phyloP scores from a whole-genome alignment of 1,139 yeast genomes.

The Yamadazyma oceani region DNA sequence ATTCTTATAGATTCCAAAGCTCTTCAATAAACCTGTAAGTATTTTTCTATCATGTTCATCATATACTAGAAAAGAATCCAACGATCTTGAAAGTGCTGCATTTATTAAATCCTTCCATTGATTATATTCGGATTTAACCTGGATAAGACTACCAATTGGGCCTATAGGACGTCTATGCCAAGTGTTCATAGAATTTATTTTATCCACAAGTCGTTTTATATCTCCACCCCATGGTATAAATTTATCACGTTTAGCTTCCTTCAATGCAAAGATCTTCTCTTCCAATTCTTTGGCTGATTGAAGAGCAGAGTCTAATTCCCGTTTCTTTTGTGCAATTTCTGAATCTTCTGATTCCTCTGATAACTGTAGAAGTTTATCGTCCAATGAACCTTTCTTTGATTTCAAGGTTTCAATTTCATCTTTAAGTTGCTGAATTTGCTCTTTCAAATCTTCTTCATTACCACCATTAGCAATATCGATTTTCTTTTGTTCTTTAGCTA shows the following conservation, averaged over 20 bases:
- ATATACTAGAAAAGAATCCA: conserved; percentile 68
- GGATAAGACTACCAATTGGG: conserved; percentile 70
- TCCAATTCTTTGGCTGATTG: conserved; percentile 13
- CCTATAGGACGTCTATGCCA: conserved; percentile 69
- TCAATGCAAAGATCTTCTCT: conserved; percentile 17
- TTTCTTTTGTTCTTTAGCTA: conserved; percentile 31
- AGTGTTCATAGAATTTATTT: conserved; percentile 33
- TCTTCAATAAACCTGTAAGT: conserved; percentile 45
- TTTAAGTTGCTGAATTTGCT: conserved; percentile 9
- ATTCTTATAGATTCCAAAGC: conserved; percentile 24
- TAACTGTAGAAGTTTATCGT: neutral
- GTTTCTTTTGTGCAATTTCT: conserved; percentile 1
- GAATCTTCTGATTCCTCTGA: conserved; percentile 1
- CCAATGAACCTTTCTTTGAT: neutral
- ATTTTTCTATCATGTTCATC: conserved; percentile 58
- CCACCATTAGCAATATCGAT: conserved; percentile 43
- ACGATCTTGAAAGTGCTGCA: conserved; percentile 39
- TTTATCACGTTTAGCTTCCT: conserved; percentile 25
- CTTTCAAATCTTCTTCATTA: conserved; percentile 28
- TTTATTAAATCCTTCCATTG: conserved; percentile 68
- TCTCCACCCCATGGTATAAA: conserved; percentile 50
- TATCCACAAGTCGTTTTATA: conserved; percentile 41
- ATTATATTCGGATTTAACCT: conserved; percentile 54
- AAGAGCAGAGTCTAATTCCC: conserved; percentile 8
- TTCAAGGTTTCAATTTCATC: conserved; percentile 6